Percentiles rank a stretch among this genome's conserved stretches.
These are phyloP conservation scores for Dactylellina haptotyla DNA, from an alignment of 2,329 filamentous ascomycete species.

Conservation along the genomic window DNA sequence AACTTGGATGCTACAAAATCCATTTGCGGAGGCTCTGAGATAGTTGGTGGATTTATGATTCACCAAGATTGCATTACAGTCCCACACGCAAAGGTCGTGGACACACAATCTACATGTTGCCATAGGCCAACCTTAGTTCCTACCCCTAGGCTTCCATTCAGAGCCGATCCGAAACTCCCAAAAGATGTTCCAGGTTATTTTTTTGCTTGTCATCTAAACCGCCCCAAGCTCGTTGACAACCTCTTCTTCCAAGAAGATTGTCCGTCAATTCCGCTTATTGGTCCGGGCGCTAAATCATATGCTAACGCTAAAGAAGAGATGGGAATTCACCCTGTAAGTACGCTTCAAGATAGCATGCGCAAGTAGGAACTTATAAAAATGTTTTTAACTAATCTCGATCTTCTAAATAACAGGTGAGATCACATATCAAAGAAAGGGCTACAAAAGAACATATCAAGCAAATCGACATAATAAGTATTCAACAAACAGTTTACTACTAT, in stretches of 20 bases:
- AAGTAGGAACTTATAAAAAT: background rate
- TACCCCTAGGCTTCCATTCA: background rate
- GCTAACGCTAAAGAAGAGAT: slow-evolving; percentile 25
- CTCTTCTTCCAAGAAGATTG: slow-evolving; percentile 8
- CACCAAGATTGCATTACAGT: too few relatives aligned
- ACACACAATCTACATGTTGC: too few relatives aligned
- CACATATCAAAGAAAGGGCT: slow-evolving; percentile 2
- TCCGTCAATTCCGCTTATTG: slow-evolving; percentile 19
- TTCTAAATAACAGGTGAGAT: slow-evolving; percentile 8
- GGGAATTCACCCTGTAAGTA: slow-evolving; percentile 12
- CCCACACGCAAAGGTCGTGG: too few relatives aligned
- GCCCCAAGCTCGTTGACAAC: slow-evolving; percentile 17
- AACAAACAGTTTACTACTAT: slow-evolving; percentile 47
- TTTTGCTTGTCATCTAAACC: slow-evolving; percentile 22
- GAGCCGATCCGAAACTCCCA: background rate
- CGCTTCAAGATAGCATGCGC: background rate
- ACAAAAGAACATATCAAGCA: slow-evolving; percentile 42
- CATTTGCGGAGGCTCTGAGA: too few relatives aligned
- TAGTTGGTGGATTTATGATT: too few relatives aligned
- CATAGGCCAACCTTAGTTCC: background rate
- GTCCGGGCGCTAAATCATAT: slow-evolving; percentile 44
- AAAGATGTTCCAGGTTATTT: slow-evolving; percentile 5
- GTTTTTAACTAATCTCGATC: background rate
- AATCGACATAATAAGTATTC: slow-evolving; percentile 4
- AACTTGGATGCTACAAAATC: background rate